A percentile compares a stretch with the other conserved stretches of the same genome.
Evolutionary conservation across 352 stramenopile genomes (phyloP).

Genomic region (Globisporangium barbulae): DNA sequence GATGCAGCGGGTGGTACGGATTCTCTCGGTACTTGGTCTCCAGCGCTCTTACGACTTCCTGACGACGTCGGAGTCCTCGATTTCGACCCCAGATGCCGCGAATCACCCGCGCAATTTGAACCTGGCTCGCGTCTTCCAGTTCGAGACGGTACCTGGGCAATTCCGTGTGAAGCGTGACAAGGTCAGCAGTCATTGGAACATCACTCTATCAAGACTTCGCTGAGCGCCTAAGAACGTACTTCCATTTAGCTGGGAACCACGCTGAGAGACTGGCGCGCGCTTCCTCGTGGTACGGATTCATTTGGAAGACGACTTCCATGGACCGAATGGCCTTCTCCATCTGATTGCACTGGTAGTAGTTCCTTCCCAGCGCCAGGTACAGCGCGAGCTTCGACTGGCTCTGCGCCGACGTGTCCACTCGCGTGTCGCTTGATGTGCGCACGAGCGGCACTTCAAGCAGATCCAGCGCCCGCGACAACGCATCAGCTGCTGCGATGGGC

Average conservation of each 20-base stretch:
- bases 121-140: constrained; percentile 59
- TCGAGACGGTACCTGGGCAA: constrained; percentile 49
- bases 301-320: constrained; percentile 63
- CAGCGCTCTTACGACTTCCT: constrained; percentile 19
- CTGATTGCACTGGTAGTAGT: constrained; percentile 73
- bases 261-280: constrained; percentile 41
- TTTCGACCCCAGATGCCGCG: constrained; percentile 57
- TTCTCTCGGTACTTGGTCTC: constrained; percentile 30
- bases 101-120: constrained; percentile 60
- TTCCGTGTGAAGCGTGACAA: not conserved
- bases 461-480: constrained; percentile 46
- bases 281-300: constrained; percentile 54
- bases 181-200: not conserved
- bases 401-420: constrained; percentile 19
- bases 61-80: constrained; percentile 16
- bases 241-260: constrained; percentile 76
- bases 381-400: constrained; percentile 30
- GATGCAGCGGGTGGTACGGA: constrained; percentile 38
- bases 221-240: constrained; percentile 25
- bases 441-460: constrained; percentile 29
- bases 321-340: constrained; percentile 73
- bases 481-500: constrained; percentile 48
- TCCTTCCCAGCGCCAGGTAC: constrained; percentile 54
- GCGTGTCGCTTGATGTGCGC: not conserved
- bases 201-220: not conserved